Conservation (phyloP, 192 early-diverging fungal genomes). For the Podila clonocystis region DNA sequence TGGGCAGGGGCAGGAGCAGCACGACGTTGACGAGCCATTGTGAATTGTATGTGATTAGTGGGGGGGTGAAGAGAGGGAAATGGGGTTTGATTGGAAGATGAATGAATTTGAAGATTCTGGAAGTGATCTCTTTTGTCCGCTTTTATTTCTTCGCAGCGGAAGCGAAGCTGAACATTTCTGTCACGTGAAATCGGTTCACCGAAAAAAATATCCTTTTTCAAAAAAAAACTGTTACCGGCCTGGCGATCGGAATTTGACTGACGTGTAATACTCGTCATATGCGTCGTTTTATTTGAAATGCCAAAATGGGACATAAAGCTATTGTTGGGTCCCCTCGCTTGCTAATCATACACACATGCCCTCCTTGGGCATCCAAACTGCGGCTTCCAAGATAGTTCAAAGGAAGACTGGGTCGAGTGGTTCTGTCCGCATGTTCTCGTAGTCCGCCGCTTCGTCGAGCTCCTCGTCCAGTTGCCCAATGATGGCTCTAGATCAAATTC, state of each 20-base stretch:
- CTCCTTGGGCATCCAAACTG: too few relatives aligned
- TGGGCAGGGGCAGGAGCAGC: slow-evolving; percentile 54
- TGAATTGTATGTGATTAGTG: slow-evolving; percentile 11
- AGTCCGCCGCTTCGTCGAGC: slow-evolving; percentile 40
- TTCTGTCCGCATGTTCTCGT: slow-evolving; percentile 38
- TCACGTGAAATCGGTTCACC: too few relatives aligned
- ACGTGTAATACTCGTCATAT: too few relatives aligned
- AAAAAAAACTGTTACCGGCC: too few relatives aligned
- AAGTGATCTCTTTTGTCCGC: slow-evolving; percentile 1
- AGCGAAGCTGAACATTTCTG: too few relatives aligned
- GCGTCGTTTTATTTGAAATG: too few relatives aligned
- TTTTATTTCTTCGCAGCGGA: not conserved
- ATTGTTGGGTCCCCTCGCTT: too few relatives aligned
- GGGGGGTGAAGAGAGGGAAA: not conserved
- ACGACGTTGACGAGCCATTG: slow-evolving; percentile 55
- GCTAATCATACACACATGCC: too few relatives aligned
- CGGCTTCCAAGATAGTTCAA: not conserved
- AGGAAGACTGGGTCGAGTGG: slow-evolving; percentile 37
- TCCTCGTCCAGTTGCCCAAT: slow-evolving; percentile 46
- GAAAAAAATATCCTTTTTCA: too few relatives aligned
- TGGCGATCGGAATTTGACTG: too few relatives aligned
- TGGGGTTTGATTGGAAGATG: not conserved
- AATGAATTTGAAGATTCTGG: not conserved
- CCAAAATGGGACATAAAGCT: too few relatives aligned
- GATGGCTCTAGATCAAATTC: slow-evolving; percentile 19